phyloP scores from a whole-genome alignment of 257 asterid genomes.

The Nicotiana attenuata region DNA sequence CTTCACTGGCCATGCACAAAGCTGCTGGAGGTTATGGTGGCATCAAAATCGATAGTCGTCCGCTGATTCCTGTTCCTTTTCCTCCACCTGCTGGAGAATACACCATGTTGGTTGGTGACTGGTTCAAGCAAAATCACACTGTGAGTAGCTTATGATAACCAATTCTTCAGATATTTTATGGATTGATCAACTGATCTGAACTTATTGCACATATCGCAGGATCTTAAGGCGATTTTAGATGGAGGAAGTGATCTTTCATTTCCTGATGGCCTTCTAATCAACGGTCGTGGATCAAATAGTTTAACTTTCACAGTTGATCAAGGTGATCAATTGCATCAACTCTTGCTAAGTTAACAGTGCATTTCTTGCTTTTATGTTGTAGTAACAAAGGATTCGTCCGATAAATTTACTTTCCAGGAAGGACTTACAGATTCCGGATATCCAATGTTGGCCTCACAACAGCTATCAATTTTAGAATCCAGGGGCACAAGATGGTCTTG shows the following conservation, averaged over 20 bases:
- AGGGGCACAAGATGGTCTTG: constrained; percentile 40
- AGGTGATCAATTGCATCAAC: constrained; percentile 14
- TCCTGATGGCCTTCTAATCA: constrained; percentile 48
- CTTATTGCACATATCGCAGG: constrained; percentile 14
- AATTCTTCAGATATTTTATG: background rate
- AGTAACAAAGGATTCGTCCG: background rate
- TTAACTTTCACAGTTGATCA: constrained; percentile 37
- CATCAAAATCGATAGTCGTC: constrained; percentile 34
- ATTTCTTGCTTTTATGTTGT: background rate
- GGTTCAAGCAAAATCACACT: constrained; percentile 42
- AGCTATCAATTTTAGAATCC: constrained; percentile 38
- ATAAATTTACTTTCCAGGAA: constrained; percentile 22
- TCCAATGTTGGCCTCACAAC: constrained; percentile 40
- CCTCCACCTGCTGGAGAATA: constrained; percentile 39
- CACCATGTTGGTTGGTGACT: constrained; percentile 39
- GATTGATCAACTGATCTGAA: background rate
- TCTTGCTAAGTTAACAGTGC: background rate
- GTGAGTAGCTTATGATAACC: constrained; percentile 15
- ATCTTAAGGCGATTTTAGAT: constrained; percentile 35
- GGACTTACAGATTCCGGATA: constrained; percentile 42
- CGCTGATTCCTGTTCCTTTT: constrained; percentile 43
- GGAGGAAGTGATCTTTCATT: constrained; percentile 35
- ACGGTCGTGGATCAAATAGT: constrained; percentile 37
- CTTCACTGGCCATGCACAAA: constrained; percentile 41
- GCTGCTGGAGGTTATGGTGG: constrained; percentile 53